Evolutionary conservation across 768 basidiomycete species (phyloP).

Genomic region (Royoungia palumana): DNA sequence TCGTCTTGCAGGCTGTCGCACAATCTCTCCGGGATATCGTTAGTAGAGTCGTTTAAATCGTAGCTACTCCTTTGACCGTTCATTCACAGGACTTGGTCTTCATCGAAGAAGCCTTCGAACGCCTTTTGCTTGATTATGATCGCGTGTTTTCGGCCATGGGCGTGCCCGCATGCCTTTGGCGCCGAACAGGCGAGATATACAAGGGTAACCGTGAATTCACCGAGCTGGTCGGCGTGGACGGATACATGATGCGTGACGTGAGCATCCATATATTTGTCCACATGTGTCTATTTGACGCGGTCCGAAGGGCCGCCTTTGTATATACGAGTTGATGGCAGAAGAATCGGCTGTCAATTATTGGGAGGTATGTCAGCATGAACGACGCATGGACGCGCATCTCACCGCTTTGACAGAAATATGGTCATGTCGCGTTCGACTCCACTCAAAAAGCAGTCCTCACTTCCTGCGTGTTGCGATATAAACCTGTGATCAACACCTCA

Average conservation of each 20-base stretch:
- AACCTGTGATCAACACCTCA: slow-evolving; percentile 53
- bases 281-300: not conserved
- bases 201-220: slow-evolving; percentile 97
- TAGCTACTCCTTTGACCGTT: not conserved
- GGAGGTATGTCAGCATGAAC: slow-evolving; percentile 58
- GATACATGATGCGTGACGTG: slow-evolving; percentile 84
- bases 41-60: slow-evolving; percentile 14
- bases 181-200: slow-evolving; percentile 96
- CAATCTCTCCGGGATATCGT: slow-evolving; percentile 83
- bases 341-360: slow-evolving; percentile 96
- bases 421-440: slow-evolving; percentile 89
- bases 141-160: slow-evolving; percentile 94
- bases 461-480: slow-evolving; percentile 82
- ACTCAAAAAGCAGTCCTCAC: slow-evolving; percentile 90
- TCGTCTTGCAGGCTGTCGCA: slow-evolving; percentile 57
- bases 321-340: slow-evolving; percentile 98
- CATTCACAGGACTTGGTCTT: slow-evolving; percentile 79
- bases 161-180: slow-evolving; percentile 95
- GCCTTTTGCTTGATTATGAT: slow-evolving; percentile 91
- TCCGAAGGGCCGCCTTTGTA: slow-evolving; percentile 79
- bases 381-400: not conserved
- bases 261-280: slow-evolving; percentile 20
- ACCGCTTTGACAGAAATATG: slow-evolving; percentile 72
- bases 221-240: slow-evolving; percentile 83
- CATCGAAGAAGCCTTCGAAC: slow-evolving; percentile 97